Percentiles rank a stretch among this genome's conserved stretches.
Evolutionary conservation across 2,329 filamentous ascomycete genomes (phyloP).

Genomic region (Monosporascus ibericus): DNA sequence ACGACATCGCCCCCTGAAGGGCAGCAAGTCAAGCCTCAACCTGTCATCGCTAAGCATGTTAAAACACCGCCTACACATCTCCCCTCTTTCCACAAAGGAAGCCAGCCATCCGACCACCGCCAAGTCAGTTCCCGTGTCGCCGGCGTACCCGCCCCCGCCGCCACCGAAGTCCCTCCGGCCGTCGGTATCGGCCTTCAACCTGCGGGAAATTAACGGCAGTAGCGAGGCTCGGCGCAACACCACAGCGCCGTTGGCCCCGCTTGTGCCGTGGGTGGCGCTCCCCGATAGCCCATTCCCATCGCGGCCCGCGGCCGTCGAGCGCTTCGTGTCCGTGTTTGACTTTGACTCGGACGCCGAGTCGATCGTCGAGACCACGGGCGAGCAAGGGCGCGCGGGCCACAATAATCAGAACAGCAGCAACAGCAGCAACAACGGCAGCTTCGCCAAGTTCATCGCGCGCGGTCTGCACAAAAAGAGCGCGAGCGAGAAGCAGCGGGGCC

Average conservation of each 20-base stretch:
- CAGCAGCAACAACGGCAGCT: slow-evolving; percentile 27
- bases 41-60: slow-evolving; percentile 6
- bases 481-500: slow-evolving; percentile 16
- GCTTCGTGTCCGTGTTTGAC: slow-evolving; percentile 41
- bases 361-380: slow-evolving; percentile 11
- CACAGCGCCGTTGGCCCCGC: slow-evolving; percentile 12
- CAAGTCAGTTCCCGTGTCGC: slow-evolving; percentile 18
- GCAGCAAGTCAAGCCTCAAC: slow-evolving; percentile 18
- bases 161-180: slow-evolving; percentile 13
- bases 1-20: slow-evolving; percentile 16
- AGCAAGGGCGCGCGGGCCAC: slow-evolving; percentile 6
- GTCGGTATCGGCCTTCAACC: slow-evolving; percentile 17
- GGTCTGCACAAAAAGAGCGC: slow-evolving; percentile 32
- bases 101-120: background rate
- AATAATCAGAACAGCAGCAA: slow-evolving; percentile 5
- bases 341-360: slow-evolving; percentile 38
- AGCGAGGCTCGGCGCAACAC: slow-evolving; percentile 7
- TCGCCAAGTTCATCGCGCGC: slow-evolving; percentile 34
- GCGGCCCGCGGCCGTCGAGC: slow-evolving; percentile 10
- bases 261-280: slow-evolving; percentile 2
- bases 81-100: slow-evolving; percentile 2
- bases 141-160: slow-evolving; percentile 18
- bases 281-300: slow-evolving; percentile 11
- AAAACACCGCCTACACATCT: background rate
- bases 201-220: slow-evolving; percentile 12